Evolutionary conservation across 2,329 filamentous ascomycete species (phyloP).

Genomic region (Alternaria sp.): DNA sequence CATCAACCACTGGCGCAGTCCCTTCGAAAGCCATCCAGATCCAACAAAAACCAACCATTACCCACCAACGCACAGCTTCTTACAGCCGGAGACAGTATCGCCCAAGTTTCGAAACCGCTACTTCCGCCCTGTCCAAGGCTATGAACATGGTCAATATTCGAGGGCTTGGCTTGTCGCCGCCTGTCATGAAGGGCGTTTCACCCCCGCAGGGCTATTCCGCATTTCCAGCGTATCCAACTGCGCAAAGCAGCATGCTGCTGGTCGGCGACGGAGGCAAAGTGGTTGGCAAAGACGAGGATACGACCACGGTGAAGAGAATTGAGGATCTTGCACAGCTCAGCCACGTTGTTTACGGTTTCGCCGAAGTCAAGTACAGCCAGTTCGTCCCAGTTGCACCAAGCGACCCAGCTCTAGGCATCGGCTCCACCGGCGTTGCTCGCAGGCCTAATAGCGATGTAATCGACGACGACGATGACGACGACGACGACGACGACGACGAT

Average conservation of each 20-base stretch:
- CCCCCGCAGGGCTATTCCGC: slow-evolving; percentile 77
- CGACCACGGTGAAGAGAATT: slow-evolving; percentile 77
- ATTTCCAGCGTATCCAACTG: slow-evolving; percentile 83
- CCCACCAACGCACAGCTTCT: slow-evolving; percentile 77
- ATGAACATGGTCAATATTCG: slow-evolving; percentile 89
- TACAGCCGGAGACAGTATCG: slow-evolving; percentile 81
- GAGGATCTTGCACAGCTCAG: slow-evolving; percentile 93
- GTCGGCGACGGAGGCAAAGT: slow-evolving; percentile 70
- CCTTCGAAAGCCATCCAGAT: slow-evolving; percentile 80
- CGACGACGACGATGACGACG: slow-evolving; percentile 56
- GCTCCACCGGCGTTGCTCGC: slow-evolving; percentile 58
- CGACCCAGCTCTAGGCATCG: slow-evolving; percentile 71
- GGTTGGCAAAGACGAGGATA: slow-evolving; percentile 76
- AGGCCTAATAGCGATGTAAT: slow-evolving; percentile 59
- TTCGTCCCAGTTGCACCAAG: slow-evolving; percentile 85
- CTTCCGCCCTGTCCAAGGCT: slow-evolving; percentile 92
- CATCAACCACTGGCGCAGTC: slow-evolving; percentile 72
- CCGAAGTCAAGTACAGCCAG: slow-evolving; percentile 98
- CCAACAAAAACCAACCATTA: slow-evolving; percentile 67
- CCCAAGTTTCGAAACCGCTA: slow-evolving; percentile 76
- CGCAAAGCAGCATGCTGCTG: slow-evolving; percentile 72
- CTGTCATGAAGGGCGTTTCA: slow-evolving; percentile 68
- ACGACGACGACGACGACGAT: slow-evolving; percentile 57
- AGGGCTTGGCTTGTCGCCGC: slow-evolving; percentile 73
- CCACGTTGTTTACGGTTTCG: slow-evolving; percentile 96